phyloP scores from a whole-genome alignment of 2,329 filamentous ascomycete species.

The Ophiocordyceps polyrhachis-furcata region DNA sequence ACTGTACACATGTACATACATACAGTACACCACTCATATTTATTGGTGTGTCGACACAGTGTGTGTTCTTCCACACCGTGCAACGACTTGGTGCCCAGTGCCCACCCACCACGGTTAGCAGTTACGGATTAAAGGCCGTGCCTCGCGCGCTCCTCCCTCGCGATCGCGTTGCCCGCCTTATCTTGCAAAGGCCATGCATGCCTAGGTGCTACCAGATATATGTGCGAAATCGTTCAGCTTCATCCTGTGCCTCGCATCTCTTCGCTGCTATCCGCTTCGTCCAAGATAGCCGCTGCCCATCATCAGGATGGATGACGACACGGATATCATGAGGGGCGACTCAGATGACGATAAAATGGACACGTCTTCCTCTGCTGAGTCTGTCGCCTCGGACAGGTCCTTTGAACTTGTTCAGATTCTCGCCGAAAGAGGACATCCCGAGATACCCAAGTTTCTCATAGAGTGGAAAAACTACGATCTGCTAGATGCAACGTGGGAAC shows the following conservation, averaged over 20 bases:
- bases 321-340: not conserved
- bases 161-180: not conserved
- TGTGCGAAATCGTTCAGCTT: not conserved
- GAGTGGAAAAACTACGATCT: constrained; percentile 19
- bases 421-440: constrained; percentile 20
- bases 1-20: too few relatives aligned
- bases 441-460: constrained; percentile 16
- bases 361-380: not conserved
- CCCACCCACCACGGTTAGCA: too few relatives aligned
- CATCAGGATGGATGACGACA: not conserved
- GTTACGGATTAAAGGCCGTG: not conserved
- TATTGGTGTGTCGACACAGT: too few relatives aligned
- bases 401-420: constrained; percentile 34
- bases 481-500: constrained; percentile 30
- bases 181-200: not conserved
- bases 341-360: constrained; percentile 8
- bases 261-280: not conserved
- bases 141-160: not conserved
- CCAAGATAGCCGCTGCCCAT: not conserved
- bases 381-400: constrained; percentile 10
- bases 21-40: too few relatives aligned
- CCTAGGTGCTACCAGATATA: not conserved
- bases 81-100: not conserved
- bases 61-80: not conserved
- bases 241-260: not conserved